Conservation (phyloP, 768 basidiomycete genomes). For the Termitomyces sp. region DNA sequence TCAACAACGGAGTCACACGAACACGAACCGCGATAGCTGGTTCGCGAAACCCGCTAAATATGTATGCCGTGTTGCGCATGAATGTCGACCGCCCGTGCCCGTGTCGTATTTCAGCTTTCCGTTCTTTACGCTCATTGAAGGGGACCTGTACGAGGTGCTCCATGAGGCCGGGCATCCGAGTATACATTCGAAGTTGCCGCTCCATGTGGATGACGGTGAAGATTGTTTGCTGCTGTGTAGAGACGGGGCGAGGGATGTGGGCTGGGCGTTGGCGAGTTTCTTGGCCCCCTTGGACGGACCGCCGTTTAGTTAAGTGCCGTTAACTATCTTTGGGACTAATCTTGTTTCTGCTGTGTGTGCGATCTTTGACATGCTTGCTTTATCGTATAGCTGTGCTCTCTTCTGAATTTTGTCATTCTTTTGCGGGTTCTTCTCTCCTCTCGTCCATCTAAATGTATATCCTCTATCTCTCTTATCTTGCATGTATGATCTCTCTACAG, state of each 20-base stretch:
- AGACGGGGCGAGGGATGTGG: conserved; percentile 47
- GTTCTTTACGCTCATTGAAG: conserved; percentile 66
- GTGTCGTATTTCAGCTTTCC: conserved; percentile 69
- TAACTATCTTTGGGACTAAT: not conserved
- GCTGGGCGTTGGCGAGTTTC: conserved; percentile 83
- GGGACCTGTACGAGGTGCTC: conserved; percentile 60
- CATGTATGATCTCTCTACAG: not conserved
- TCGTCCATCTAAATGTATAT: not conserved
- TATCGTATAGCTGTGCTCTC: not conserved
- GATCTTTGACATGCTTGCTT: not conserved
- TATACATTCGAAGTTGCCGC: conserved; percentile 62
- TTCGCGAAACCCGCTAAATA: conserved; percentile 50
- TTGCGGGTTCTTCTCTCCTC: not conserved
- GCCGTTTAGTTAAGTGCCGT: conserved; percentile 3
- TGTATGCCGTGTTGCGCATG: conserved; percentile 60
- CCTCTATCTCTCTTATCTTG: not conserved
- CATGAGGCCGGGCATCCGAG: conserved; percentile 78
- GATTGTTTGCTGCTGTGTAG: conserved; percentile 76
- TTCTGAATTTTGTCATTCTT: not conserved
- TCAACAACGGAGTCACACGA: conserved; percentile 13
- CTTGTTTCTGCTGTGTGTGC: not conserved
- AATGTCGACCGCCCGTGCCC: conserved; percentile 56
- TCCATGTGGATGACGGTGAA: conserved; percentile 72
- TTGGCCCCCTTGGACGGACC: conserved; percentile 47
- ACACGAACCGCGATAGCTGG: conserved; percentile 34